Percentiles rank a stretch among this genome's conserved stretches.
Evolutionary conservation across 1,284 basidiomycete species (phyloP).

Genomic region (Amylostereum chailletii): DNA sequence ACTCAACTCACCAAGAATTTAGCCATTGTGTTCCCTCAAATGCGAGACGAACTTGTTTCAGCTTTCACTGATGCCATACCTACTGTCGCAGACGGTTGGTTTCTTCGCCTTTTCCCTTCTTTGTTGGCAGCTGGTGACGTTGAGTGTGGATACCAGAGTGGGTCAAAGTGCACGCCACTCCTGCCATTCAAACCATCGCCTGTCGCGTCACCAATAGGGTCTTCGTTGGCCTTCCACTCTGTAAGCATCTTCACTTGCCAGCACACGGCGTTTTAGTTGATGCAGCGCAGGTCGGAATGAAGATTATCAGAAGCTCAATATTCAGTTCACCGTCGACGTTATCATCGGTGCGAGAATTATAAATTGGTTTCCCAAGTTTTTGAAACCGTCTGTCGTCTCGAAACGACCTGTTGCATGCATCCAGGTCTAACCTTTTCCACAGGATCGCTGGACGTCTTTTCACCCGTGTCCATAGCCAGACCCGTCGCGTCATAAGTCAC

Average conservation of each 20-base stretch:
- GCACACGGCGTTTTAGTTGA: background rate
- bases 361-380: conserved; percentile 12
- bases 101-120: background rate
- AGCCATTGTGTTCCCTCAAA: conserved; percentile 14
- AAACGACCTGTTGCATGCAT: background rate
- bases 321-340: conserved; percentile 14
- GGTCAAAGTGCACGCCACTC: conserved; percentile 9
- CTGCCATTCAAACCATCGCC: conserved; percentile 15
- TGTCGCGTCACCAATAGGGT: conserved; percentile 17
- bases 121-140: background rate
- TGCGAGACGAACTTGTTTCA: conserved; percentile 23
- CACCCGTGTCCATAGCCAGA: background rate
- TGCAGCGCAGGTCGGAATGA: conserved; percentile 10
- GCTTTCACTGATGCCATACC: conserved; percentile 23
- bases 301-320: conserved; percentile 13
- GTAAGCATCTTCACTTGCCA: conserved; percentile 9
- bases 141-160: conserved; percentile 12
- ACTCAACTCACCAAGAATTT: conserved; percentile 23
- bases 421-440: background rate
- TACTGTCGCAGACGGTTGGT: conserved; percentile 4
- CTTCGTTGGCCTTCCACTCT: conserved; percentile 19
- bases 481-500: background rate
- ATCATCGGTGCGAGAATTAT: conserved; percentile 13
- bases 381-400: conserved; percentile 8
- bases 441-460: conserved; percentile 4